phyloP scores from a whole-genome alignment of 2,329 filamentous ascomycete genomes.

The Metarhizium humberi region DNA sequence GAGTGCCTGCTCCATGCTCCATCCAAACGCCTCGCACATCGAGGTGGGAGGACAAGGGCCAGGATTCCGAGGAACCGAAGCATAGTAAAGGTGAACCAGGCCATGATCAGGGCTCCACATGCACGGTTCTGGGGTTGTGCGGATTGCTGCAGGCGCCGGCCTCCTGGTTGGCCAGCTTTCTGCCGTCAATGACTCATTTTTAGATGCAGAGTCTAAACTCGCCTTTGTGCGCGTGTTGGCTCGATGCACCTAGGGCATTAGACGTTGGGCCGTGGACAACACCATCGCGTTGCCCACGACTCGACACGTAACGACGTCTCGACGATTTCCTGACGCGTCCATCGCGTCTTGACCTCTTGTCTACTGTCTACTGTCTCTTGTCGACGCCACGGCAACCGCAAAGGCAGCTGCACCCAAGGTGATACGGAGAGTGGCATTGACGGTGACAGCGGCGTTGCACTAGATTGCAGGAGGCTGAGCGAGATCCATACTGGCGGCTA shows the following conservation, averaged over 20 bases:
- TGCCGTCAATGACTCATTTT: constrained; percentile 20
- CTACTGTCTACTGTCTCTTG: not conserved
- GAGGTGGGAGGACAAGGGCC: not conserved
- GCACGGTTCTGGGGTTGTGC: constrained; percentile 15
- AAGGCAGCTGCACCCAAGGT: not conserved
- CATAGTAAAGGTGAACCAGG: not conserved
- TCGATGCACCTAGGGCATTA: not conserved
- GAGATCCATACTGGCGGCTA: constrained; percentile 2
- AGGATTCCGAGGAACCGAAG: not conserved
- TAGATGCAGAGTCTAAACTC: constrained; percentile 13
- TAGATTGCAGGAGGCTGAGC: not conserved
- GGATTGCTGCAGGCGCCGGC: constrained; percentile 19
- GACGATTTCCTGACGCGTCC: not conserved
- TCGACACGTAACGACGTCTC: not conserved
- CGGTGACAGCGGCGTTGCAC: not conserved
- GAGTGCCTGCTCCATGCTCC: too few species aligned
- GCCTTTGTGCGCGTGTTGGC: not conserved
- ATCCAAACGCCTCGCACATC: too few species aligned
- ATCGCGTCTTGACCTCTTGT: not conserved
- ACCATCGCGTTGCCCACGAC: not conserved
- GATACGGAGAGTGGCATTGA: not conserved
- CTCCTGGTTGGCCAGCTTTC: constrained; percentile 21
- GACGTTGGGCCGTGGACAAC: constrained; percentile 8
- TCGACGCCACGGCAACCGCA: not conserved
- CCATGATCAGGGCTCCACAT: not conserved